These are phyloP conservation scores for Coprinopsis cinerea DNA, from an alignment of 768 basidiomycete species.

Conservation along the genomic window DNA sequence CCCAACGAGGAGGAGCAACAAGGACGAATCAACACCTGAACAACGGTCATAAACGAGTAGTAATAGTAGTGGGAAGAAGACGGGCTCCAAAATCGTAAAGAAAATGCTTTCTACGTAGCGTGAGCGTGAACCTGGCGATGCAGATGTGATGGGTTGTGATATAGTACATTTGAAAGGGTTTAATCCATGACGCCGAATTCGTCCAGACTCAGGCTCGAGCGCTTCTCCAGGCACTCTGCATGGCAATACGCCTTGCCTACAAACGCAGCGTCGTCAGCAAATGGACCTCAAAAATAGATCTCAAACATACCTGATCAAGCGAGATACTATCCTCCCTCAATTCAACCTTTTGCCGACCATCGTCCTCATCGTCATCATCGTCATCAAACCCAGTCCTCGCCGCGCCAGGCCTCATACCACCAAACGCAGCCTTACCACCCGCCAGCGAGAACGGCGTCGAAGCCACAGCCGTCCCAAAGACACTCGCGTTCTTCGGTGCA, in stretches of 20 bases:
- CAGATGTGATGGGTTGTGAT: too few relatives aligned
- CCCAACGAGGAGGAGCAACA: too few relatives aligned
- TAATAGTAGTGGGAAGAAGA: too few relatives aligned
- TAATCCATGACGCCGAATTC: not conserved
- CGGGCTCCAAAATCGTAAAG: too few relatives aligned
- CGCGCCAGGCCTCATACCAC: constrained; percentile 53
- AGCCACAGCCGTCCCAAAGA: constrained; percentile 80
- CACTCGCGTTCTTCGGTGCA: constrained; percentile 65
- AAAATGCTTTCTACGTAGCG: too few relatives aligned
- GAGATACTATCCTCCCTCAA: constrained; percentile 82
- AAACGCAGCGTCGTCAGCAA: constrained; percentile 3
- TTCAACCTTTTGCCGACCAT: constrained; percentile 66
- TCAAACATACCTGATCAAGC: constrained; percentile 73
- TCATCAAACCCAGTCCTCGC: constrained; percentile 35
- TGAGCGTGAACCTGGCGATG: too few relatives aligned
- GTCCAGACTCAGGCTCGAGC: constrained; percentile 39
- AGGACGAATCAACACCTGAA: too few relatives aligned
- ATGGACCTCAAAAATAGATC: not conserved
- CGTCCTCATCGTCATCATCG: constrained; percentile 73
- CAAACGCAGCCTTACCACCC: constrained; percentile 80
- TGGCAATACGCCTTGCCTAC: constrained; percentile 71
- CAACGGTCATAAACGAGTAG: too few relatives aligned
- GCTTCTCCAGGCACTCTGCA: constrained; percentile 88
- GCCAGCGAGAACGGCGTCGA: constrained; percentile 76
- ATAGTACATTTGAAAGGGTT: not conserved